Evolutionary conservation across 1,284 basidiomycete genomes (phyloP), one percentile per base, ranked within the genome.

Genomic region (Moesziomyces sp.): DNA sequence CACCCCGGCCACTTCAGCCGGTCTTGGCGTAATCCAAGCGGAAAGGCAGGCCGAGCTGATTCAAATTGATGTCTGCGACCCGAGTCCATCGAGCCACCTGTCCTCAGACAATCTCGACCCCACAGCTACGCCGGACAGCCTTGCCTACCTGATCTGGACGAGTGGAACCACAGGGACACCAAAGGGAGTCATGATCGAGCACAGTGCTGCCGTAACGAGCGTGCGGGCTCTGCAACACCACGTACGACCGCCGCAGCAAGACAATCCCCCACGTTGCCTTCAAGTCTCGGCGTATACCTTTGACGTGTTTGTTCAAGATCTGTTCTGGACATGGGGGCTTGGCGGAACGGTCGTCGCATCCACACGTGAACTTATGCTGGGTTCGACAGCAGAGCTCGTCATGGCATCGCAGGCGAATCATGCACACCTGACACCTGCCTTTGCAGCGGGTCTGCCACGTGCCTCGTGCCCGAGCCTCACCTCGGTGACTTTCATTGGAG

Each of bases 131-230:
- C 23, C 52, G 18, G 24, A 28, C 24, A 40, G 50, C 5, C 54
- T 80, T 9, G 79, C 79, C 1, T 80, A 80, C 45, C 49, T 79
- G 14, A 81, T 81, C 46, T 80, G 78, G 78, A 81, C 79, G 13
- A 77, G 74, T 46, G 79, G 79, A 7, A 79, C 79, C 23, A 81
- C 79, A 24, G 79, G 79, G 9, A 49, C 61, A 10, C 78, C 78
- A 9, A 80, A 80, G 38, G 71, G 62, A 16, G 71, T 74, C 21
- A 55, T 59, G 42, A 69, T 74, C 57, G 60, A 71, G 21, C 72
- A 74, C 38, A 11, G 18, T 10, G 43, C 68, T 1, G 72, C 69
- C 5, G 30, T 35, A 43, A 16, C 62, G 40, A 57, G 69, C 50
- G 60, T 74, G 67, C 49, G 40, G 7, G 53, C 67, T 26, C 30